These are phyloP conservation scores for Naganishia kalamii DNA, from an alignment of 768 basidiomycete species.

Conservation along the genomic window DNA sequence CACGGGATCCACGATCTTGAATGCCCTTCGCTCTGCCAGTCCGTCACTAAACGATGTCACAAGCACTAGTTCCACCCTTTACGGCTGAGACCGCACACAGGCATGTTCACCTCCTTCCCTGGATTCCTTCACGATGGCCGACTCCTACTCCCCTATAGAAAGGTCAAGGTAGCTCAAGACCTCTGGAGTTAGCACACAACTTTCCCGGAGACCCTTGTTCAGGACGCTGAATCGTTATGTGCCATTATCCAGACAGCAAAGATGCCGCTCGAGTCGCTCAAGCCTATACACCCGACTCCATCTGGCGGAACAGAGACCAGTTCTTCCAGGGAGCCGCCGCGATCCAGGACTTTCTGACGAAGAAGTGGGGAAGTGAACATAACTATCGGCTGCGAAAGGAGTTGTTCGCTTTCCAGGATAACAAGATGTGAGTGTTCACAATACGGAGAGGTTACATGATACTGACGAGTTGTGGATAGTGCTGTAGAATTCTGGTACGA, in stretches of 20 bases:
- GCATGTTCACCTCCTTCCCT: slow-evolving; percentile 19
- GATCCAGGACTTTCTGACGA: slow-evolving; percentile 51
- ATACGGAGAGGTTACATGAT: too few species aligned
- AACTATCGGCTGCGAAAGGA: slow-evolving; percentile 54
- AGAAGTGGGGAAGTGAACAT: slow-evolving; percentile 56
- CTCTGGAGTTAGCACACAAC: slow-evolving; percentile 50
- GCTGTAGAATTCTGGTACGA: slow-evolving; percentile 53
- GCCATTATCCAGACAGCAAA: slow-evolving; percentile 29
- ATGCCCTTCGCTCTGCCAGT: too few species aligned
- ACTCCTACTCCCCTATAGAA: slow-evolving; percentile 30
- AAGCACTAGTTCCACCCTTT: slow-evolving; percentile 29
- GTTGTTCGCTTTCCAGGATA: slow-evolving; percentile 54
- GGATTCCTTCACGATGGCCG: neutral
- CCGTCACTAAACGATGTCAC: slow-evolving; percentile 1
- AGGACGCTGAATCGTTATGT: slow-evolving; percentile 34
- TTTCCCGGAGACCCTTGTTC: neutral
- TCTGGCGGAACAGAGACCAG: slow-evolving; percentile 57
- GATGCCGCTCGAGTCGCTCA: slow-evolving; percentile 45
- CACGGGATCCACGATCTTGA: too few species aligned
- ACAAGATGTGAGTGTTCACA: slow-evolving; percentile 49
- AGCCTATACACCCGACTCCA: slow-evolving; percentile 54
- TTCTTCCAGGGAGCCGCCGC: slow-evolving; percentile 52
- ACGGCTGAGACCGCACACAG: slow-evolving; percentile 33
- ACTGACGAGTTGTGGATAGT: slow-evolving; percentile 31
- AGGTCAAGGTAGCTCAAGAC: slow-evolving; percentile 55